These are phyloP conservation scores for Hysterangium stoloniferum DNA, from an alignment of 768 basidiomycete species.

Conservation along the genomic window DNA sequence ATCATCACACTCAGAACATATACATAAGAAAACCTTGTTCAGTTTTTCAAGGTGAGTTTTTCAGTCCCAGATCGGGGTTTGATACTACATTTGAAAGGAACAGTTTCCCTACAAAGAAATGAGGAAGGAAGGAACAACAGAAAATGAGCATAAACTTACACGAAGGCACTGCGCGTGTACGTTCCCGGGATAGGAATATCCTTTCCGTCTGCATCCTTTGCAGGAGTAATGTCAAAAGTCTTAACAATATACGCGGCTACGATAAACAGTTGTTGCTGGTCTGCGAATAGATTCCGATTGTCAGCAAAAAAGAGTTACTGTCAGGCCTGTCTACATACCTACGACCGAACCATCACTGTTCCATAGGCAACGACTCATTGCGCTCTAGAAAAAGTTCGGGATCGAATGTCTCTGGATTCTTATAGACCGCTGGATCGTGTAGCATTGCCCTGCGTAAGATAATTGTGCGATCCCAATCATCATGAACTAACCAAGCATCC, in stretches of 20 bases:
- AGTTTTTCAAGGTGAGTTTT: not conserved
- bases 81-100: not conserved
- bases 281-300: conserved; percentile 11
- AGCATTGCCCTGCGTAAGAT: not conserved
- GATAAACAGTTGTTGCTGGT: conserved; percentile 10
- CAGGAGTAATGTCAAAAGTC: conserved; percentile 9
- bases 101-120: not conserved
- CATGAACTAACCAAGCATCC: not conserved
- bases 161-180: not conserved
- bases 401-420: not conserved
- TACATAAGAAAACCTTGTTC: not conserved
- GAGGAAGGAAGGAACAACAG: not conserved
- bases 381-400: conserved; percentile 4
- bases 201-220: conserved; percentile 10
- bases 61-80: not conserved
- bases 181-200: not conserved
- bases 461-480: not conserved
- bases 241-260: conserved; percentile 13
- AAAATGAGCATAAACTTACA: not conserved
- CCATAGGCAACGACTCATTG: not conserved
- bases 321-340: not conserved
- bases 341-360: not conserved
- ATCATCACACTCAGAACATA: no score
- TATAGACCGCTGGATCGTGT: not conserved
- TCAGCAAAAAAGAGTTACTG: not conserved